A percentile compares a stretch with the other conserved stretches of the same genome.
These are phyloP conservation scores for Calonectria crousiana DNA, from an alignment of 2,329 filamentous ascomycete genomes.

Conservation along the genomic window DNA sequence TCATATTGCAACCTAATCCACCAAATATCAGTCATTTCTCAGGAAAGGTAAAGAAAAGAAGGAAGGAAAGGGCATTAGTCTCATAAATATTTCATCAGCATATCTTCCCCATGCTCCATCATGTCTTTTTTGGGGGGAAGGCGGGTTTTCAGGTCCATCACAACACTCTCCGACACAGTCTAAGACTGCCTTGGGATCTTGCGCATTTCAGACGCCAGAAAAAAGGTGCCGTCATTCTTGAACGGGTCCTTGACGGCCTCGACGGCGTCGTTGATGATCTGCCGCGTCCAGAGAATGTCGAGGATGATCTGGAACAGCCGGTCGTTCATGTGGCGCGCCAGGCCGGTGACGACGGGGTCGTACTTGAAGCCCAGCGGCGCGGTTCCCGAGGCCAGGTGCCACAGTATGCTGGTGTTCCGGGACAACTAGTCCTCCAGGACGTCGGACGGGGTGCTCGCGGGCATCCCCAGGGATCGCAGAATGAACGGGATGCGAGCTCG, in stretches of 20 bases:
- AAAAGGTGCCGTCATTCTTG: background rate
- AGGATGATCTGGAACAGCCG: background rate
- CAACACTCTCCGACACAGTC: background rate
- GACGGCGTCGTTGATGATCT: background rate
- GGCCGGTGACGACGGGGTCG: background rate
- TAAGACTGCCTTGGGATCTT: background rate
- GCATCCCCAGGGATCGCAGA: background rate
- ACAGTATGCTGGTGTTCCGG: conserved; percentile 36
- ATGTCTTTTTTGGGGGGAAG: background rate
- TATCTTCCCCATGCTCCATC: background rate
- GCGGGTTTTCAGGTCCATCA: too few species aligned
- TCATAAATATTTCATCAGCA: background rate
- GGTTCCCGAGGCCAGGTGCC: conserved; percentile 26
- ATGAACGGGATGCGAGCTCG: background rate
- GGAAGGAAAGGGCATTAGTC: background rate
- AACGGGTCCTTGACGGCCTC: background rate
- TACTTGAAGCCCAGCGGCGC: background rate
- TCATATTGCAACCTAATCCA: background rate
- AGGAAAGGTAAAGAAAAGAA: background rate
- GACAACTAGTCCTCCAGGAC: conserved; percentile 29
- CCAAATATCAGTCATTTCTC: background rate
- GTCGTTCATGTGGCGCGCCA: background rate
- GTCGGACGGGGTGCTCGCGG: background rate
- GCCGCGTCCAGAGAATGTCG: background rate
- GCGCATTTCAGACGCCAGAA: background rate